Evolutionary conservation across 805 yeast species (phyloP).

Genomic region (Pichia exigua): DNA sequence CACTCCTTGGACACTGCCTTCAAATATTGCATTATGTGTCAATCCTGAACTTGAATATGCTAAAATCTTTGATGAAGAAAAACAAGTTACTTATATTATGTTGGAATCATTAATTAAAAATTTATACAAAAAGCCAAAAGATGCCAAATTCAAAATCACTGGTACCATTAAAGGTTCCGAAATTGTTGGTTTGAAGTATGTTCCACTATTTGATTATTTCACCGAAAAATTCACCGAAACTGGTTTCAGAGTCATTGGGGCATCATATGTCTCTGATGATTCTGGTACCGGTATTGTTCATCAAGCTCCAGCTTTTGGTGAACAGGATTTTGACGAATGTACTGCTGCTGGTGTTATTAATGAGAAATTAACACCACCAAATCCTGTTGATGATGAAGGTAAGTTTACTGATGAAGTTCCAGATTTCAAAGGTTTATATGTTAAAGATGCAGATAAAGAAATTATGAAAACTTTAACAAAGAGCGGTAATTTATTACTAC

Average conservation of each 20-base stretch:
- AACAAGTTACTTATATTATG: constrained; percentile 72
- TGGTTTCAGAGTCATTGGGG: constrained; percentile 78
- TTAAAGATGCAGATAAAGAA: constrained; percentile 90
- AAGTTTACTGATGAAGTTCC: constrained; percentile 66
- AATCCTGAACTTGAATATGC: constrained; percentile 86
- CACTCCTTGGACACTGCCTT: constrained; percentile 98
- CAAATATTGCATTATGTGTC: constrained; percentile 87
- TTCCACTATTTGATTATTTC: constrained; percentile 79
- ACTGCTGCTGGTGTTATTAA: constrained; percentile 64
- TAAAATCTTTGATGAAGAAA: constrained; percentile 85
- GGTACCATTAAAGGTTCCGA: constrained; percentile 76
- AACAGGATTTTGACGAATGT: constrained; percentile 88
- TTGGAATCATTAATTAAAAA: constrained; percentile 77
- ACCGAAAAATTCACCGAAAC: constrained; percentile 63
- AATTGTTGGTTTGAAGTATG: constrained; percentile 70
- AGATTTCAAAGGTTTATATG: constrained; percentile 75
- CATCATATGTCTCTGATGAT: constrained; percentile 80
- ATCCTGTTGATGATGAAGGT: constrained; percentile 93
- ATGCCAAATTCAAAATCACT: constrained; percentile 77
- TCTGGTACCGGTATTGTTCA: constrained; percentile 99
- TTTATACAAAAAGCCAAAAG: constrained; percentile 89
- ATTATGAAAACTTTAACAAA: constrained; percentile 81
- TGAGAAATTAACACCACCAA: constrained; percentile 70
- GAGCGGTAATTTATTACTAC: constrained; percentile 63
- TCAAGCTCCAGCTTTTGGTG: constrained; percentile 99